Conservation (phyloP, 2,329 filamentous ascomycete genomes). For the Cordyceps farinosa region DNA sequence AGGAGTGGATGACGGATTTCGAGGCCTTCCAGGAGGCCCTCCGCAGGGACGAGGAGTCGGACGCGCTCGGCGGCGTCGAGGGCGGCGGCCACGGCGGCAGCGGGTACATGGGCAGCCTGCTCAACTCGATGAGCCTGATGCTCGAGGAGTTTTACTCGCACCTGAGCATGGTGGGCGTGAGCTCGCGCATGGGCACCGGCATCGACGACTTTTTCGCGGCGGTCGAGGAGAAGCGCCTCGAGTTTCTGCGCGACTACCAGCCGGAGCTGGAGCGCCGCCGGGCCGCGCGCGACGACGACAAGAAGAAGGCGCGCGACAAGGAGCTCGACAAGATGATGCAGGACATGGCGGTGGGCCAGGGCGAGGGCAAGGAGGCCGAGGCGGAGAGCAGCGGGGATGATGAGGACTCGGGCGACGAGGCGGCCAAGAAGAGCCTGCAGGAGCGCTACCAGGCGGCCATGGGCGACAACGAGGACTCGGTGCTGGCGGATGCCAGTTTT, state of each 20-base stretch:
- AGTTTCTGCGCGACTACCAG: slow-evolving; percentile 87
- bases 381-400: slow-evolving; percentile 58
- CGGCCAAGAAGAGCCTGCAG: slow-evolving; percentile 64
- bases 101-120: slow-evolving; percentile 91
- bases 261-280: slow-evolving; percentile 82
- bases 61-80: slow-evolving; percentile 71
- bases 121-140: slow-evolving; percentile 98
- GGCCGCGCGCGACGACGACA: slow-evolving; percentile 71
- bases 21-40: slow-evolving; percentile 90
- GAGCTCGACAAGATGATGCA: slow-evolving; percentile 93
- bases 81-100: slow-evolving; percentile 67
- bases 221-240: slow-evolving; percentile 78
- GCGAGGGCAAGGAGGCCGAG: slow-evolving; percentile 44
- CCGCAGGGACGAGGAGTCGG: slow-evolving; percentile 71
- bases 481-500: slow-evolving; percentile 56
- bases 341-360: slow-evolving; percentile 66
- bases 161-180: slow-evolving; percentile 87
- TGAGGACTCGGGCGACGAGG: slow-evolving; percentile 56
- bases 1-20: slow-evolving; percentile 99
- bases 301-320: slow-evolving; percentile 67
- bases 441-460: slow-evolving; percentile 75
- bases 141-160: slow-evolving; percentile 97
- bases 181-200: slow-evolving; percentile 85
- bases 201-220: slow-evolving; percentile 92
- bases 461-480: slow-evolving; percentile 51